Base-by-base conservation (phyloP, 441 rosid genomes). In the Dalechampia spathulata region DNA sequence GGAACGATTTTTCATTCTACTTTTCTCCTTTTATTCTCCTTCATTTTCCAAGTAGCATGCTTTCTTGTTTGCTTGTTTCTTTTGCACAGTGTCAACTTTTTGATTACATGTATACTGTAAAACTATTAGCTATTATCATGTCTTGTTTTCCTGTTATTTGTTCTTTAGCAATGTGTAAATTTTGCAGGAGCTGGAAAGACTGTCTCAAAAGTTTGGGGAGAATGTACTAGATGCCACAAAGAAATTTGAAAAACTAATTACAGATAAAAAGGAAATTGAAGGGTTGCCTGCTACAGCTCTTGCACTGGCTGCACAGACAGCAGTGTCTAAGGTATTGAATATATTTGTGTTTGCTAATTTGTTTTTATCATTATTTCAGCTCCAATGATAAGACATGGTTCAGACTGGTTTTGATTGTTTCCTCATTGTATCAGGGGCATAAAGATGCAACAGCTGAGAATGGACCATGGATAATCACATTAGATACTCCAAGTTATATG, bases 211-310 rank as follows among this genome's bases (percentile, higher is more conserved):
- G 65, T 91, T 91, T 54, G 77, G 55, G 46, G 96, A 85, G 72
- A 91, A 91, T 53, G 95, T 85, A 58, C 68, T 91, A 78, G 98
- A 91, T 67, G 86, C 96, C 58, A 91, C 96, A 67, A 91, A 87
- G 72, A 82, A 79, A 49, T 91, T 82, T 75, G 93, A 82, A 77
- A 91, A 83, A 69, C 61, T 85, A 52, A 77, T 91, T 41, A 78
- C 79, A 1, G 85, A 83, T 71, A 81, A 87, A 74, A 83, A 78
- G 55, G 96, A 82, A 57, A 74, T 91, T 38, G 92, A 86, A 28
- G 98, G 83, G 53, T 62, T 78, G 74, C 94, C 86, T 55, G 81
- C 92, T 44, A 76, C 86, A 20, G 82, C 96, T 68, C 88, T 87
- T 65, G 96, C 85, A 28, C 69, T 90, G 74, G 91, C 91, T 51